These are phyloP conservation scores for Ulota crispa DNA, from an alignment of 225 moss, liverwort and hornwort species.

Conservation along the genomic window DNA sequence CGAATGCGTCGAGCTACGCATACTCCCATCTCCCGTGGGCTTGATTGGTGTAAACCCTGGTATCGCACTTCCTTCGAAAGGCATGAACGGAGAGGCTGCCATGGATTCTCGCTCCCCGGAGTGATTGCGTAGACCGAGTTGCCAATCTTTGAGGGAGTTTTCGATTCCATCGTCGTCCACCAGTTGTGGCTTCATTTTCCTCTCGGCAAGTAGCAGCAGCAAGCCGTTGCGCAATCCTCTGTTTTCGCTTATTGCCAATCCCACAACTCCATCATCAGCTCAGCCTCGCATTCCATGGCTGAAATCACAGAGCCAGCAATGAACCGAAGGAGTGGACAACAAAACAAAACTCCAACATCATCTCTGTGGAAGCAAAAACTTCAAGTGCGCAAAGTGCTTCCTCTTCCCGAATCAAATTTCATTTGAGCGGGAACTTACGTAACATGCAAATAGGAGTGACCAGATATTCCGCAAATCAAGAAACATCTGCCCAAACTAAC, in stretches of 20 bases:
- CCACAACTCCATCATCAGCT: conserved; percentile 24
- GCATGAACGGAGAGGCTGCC: conserved; percentile 14
- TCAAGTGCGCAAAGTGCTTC: neutral
- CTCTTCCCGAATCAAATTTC: neutral
- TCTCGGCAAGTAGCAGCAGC: neutral
- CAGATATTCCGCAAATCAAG: neutral
- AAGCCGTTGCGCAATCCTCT: conserved; percentile 9
- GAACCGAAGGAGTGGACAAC: neutral
- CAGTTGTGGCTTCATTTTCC: conserved; percentile 20
- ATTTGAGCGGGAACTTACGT: neutral
- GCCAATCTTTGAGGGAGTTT: conserved; percentile 46
- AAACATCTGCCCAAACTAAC: neutral
- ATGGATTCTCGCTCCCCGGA: neutral
- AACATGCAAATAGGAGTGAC: neutral
- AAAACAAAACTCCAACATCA: neutral
- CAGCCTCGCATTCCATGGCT: conserved; percentile 23
- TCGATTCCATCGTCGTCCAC: conserved; percentile 36
- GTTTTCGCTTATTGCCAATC: conserved; percentile 17
- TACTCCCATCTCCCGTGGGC: conserved; percentile 19
- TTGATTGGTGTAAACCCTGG: conserved; percentile 30
- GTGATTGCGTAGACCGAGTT: neutral
- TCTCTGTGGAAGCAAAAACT: neutral
- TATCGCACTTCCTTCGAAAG: conserved; percentile 32
- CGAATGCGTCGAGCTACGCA: neutral
- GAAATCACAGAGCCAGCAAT: conserved; percentile 15